A percentile compares a stretch with the other conserved stretches of the same genome.
phyloP scores from a whole-genome alignment of 257 asterid genomes.

The Agastache rugosa region DNA sequence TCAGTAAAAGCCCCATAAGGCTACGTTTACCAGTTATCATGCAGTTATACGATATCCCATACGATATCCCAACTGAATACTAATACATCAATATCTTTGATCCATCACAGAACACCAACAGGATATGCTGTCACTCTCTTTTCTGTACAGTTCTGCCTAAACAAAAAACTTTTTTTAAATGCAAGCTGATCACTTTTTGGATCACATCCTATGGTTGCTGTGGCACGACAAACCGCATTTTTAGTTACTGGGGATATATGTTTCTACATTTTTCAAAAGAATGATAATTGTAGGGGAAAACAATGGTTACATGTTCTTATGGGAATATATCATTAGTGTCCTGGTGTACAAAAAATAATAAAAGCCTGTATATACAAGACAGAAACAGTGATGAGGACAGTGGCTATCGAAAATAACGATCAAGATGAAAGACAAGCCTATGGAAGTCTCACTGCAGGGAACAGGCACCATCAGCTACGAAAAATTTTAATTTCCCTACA shows the following conservation, averaged over 20 bases:
- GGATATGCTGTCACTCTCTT: not conserved
- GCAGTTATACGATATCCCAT: slow-evolving; percentile 1
- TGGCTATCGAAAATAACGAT: not conserved
- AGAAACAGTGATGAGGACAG: slow-evolving; percentile 23
- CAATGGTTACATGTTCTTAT: not conserved
- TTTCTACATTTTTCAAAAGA: not conserved
- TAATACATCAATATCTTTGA: slow-evolving; percentile 16
- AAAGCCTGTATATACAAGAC: slow-evolving; percentile 5
- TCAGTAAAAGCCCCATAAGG: slow-evolving; percentile 1
- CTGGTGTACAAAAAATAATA: slow-evolving; percentile 5
- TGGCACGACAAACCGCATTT: not conserved
- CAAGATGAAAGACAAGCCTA: slow-evolving; percentile 3
- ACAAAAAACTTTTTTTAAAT: not conserved
- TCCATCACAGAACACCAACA: not conserved
- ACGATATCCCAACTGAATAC: slow-evolving; percentile 10
- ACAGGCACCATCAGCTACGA: not conserved
- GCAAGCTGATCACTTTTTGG: slow-evolving; percentile 16
- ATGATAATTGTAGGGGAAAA: not conserved
- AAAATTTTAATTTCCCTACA: not conserved
- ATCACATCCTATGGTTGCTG: not conserved
- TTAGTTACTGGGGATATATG: slow-evolving; percentile 5
- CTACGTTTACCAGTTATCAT: not conserved
- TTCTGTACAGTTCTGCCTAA: slow-evolving; percentile 6
- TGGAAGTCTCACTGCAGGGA: not conserved
- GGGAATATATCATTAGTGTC: slow-evolving; percentile 11